Base-by-base conservation (phyloP, 305 asterid genomes). In the Fraxinus sp. region DNA sequence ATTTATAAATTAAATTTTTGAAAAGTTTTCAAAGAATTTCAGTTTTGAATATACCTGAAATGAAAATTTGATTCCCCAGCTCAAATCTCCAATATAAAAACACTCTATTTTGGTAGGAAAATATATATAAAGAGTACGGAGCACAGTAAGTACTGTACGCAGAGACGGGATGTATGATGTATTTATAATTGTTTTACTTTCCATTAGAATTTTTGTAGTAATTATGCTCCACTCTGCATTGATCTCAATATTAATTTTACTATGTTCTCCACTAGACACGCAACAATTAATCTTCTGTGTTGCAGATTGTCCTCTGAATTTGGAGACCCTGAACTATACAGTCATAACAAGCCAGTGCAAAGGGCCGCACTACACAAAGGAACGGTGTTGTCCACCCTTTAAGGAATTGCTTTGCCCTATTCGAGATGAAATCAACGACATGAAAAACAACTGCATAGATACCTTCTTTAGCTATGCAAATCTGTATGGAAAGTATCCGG, bases 281-380 rank as follows among this genome's bases (percentile, higher is more conserved):
- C 30, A 28, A 44, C 3, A 44, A 44, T 44, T 10, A 10, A 44
- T 16, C 3, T 4, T 49, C 4, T 14, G 59, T 49, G 59, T 49
- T 49, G 84, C 90, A 95, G 97, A 78, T 66, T 95, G 99, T 82
- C 77, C 89, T 0, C 85, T 95, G 81, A 88, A 95, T 84, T 88
- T 94, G 71, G 93, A 90, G 87, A 81, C 83, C 62, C 86, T 90
- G 89, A 95, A 95, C 90, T 94, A 92, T 89, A 92, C 99, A 3
- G 87, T 92, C 79, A 88, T 95, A 5, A 94, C 97, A 32, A 94
- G 97, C 87, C 93, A 88, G 33, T 95, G 99, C 91, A 95, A 94
- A 79, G 97, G 99, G 28, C 98, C 98, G 1, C 87, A 92, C 3
- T 95, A 91, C 93, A 39, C 85, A 1, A 78, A 84, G 0, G 89